phyloP scores from a whole-genome alignment of 345 rosid species.

The Lepidium didymum region DNA sequence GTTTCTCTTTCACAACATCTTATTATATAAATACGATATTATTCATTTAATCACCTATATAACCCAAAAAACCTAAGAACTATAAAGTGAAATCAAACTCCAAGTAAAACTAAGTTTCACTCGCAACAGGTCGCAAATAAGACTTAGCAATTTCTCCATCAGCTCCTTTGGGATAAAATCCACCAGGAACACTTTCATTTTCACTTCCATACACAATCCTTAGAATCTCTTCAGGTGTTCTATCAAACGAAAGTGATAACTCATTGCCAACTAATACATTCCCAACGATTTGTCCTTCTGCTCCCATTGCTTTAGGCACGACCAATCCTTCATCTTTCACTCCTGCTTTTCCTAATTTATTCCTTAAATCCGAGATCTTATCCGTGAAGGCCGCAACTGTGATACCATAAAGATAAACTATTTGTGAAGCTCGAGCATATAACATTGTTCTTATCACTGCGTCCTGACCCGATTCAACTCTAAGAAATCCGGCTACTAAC shows the following conservation, averaged over 20 bases:
- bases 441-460: constrained; percentile 62
- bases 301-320: constrained; percentile 33
- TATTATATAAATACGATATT: not conserved
- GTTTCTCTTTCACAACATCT: not conserved
- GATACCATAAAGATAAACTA: constrained; percentile 32
- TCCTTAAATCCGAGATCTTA: constrained; percentile 19
- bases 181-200: constrained; percentile 46
- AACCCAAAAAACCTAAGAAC: constrained; percentile 4
- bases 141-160: constrained; percentile 52
- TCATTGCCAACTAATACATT: constrained; percentile 57
- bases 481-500: constrained; percentile 76
- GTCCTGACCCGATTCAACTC: constrained; percentile 81
- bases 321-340: constrained; percentile 56
- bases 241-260: constrained; percentile 38
- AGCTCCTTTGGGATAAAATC: constrained; percentile 65
- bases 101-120: constrained; percentile 1
- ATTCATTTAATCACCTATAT: not conserved
- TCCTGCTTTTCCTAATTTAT: constrained; percentile 25
- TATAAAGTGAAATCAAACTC: not conserved
- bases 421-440: constrained; percentile 27
- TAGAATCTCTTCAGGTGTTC: constrained; percentile 55
- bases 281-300: constrained; percentile 41
- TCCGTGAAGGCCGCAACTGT: constrained; percentile 28
- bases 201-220: constrained; percentile 65
- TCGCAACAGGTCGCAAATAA: constrained; percentile 16